These are phyloP conservation scores for Dictyostelium citrinum DNA, from an alignment of 78 protist species.

Conservation along the genomic window DNA sequence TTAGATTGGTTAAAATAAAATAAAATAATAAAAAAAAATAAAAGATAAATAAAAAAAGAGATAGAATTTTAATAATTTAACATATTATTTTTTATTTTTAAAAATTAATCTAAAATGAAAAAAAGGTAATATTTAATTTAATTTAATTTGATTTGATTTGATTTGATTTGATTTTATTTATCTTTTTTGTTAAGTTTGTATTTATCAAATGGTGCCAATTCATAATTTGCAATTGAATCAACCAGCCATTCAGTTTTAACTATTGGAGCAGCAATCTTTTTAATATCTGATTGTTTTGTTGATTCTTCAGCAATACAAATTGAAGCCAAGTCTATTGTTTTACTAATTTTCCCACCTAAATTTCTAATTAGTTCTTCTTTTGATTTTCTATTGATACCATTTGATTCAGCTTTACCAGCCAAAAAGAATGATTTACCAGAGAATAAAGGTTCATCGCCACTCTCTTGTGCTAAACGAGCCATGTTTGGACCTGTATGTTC, in stretches of 20 bases:
- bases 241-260: background rate
- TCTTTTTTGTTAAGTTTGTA: no score
- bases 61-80: no score
- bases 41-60: no score
- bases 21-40: background rate
- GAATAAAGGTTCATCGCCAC: background rate
- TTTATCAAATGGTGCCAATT: background rate
- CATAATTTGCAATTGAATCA: background rate
- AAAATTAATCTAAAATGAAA: no score
- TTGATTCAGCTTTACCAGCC: background rate
- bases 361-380: background rate
- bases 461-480: background rate
- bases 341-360: background rate
- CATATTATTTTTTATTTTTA: no score
- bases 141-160: no score
- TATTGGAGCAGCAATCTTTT: background rate
- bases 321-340: background rate
- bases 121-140: no score
- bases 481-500: background rate
- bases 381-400: background rate
- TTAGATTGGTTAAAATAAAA: background rate
- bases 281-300: background rate
- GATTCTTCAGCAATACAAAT: background rate
- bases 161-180: no score
- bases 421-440: background rate